Evolutionary conservation across 306 rosid species (phyloP).

Genomic region (Cicer judaicum): DNA sequence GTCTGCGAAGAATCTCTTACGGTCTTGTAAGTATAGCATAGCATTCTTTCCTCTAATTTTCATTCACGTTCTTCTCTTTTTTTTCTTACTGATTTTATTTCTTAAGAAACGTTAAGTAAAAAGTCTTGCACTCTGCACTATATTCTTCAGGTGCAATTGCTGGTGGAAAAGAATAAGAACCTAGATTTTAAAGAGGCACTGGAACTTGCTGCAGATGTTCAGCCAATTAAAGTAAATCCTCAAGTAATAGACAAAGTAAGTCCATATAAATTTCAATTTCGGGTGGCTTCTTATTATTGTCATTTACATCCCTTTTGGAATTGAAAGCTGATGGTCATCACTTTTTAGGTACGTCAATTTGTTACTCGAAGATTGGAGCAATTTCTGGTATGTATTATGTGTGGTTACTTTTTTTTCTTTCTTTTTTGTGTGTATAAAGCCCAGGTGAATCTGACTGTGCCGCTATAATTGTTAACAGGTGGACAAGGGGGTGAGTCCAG

Average conservation of each 20-base stretch:
- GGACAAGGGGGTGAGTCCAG: constrained; percentile 79
- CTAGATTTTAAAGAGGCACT: constrained; percentile 77
- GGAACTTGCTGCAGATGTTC: constrained; percentile 78
- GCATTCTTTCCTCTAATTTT: constrained; percentile 14
- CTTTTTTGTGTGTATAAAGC: constrained; percentile 14
- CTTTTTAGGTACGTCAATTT: constrained; percentile 74
- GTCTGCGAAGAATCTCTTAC: constrained; percentile 89
- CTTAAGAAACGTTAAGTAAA: not conserved
- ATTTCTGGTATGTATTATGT: constrained; percentile 68
- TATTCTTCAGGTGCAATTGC: constrained; percentile 76
- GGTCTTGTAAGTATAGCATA: constrained; percentile 76
- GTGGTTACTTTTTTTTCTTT: too few relatives aligned
- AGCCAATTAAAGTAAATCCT: constrained; percentile 68
- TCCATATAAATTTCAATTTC: constrained; percentile 22
- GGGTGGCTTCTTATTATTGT: not conserved
- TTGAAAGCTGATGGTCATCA: constrained; percentile 37
- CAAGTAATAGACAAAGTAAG: constrained; percentile 62
- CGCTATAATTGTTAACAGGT: constrained; percentile 59
- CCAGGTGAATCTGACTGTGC: constrained; percentile 20
- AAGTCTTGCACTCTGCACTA: constrained; percentile 42
- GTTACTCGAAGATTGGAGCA: constrained; percentile 91
- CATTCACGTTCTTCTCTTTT: not conserved
- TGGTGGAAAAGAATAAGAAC: constrained; percentile 82
- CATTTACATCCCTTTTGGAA: constrained; percentile 26
- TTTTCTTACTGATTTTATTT: not conserved